Percentiles rank a stretch among this genome's conserved stretches.
Conservation (phyloP, 306 rosid species). For the Cicer judaicum region DNA sequence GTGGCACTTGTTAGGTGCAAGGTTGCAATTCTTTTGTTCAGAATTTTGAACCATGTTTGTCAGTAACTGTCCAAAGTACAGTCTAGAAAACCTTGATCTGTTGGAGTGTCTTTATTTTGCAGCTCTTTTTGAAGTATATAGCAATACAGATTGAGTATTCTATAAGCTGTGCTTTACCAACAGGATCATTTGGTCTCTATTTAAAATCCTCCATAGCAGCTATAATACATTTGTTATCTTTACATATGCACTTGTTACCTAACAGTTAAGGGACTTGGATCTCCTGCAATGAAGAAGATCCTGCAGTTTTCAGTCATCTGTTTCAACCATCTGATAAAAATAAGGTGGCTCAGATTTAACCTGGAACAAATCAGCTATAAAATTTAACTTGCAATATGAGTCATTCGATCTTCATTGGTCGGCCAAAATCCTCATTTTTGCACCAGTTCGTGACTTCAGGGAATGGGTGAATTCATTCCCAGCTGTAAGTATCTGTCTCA, state of each 20-base stretch:
- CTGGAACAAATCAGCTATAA: not conserved
- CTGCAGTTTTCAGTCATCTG: not conserved
- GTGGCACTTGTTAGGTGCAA: not conserved
- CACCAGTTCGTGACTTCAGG: not conserved
- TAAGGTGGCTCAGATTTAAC: not conserved
- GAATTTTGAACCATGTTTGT: conserved; percentile 2
- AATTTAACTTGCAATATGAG: not conserved
- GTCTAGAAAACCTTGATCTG: not conserved
- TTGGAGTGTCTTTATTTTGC: not conserved
- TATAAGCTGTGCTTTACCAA: not conserved
- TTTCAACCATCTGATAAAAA: too few relatives aligned
- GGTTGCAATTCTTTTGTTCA: conserved; percentile 10
- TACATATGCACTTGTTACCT: not conserved
- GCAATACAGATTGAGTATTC: not conserved
- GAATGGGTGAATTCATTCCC: not conserved
- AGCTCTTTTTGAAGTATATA: not conserved
- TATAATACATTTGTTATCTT: too few relatives aligned
- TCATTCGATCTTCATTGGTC: not conserved
- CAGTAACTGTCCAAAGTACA: not conserved
- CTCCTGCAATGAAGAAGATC: not conserved
- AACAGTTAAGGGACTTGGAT: not conserved
- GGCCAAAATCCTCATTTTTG: too few relatives aligned
- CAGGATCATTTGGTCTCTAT: conserved; percentile 9
- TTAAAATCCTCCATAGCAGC: not conserved
- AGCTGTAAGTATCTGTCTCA: not conserved